Evolutionary conservation across 208 protist species (phyloP), one percentile per base, ranked within the genome.

Genomic region (Vickermania spadyakhi): DNA sequence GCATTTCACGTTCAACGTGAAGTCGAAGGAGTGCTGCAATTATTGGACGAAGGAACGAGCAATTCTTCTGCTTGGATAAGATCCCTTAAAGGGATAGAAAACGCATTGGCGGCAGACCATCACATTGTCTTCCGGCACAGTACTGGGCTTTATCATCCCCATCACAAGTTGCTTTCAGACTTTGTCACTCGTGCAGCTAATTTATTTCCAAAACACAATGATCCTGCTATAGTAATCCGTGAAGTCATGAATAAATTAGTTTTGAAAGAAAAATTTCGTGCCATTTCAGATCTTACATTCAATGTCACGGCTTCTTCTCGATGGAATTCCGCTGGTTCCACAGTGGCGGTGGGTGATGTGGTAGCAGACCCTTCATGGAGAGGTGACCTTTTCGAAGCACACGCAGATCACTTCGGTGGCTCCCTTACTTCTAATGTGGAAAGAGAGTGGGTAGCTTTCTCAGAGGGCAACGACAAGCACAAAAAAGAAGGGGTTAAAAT

Each of bases 271-370:
- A 82, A 79, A 41, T 51, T 94, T 58, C 79, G 75, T 54, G 75
- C 73, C 22, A 66, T 89, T 21, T 72, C 78, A 26, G 81, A 91
- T 31, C 81, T 91, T 53, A 72, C 85, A 68, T 94, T 91, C 68
- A 94, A 94, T 69, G 79, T 84, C 1, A 29, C 83, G 42, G 75
- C 84, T 22, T 94, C 87, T 0, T 55, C 89, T 23, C 72, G 85
- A 18, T 87, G 81, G 77, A 58, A 81, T 41, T 56, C 64, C 25
- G 60, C 58, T 36, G 74, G 79, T 2, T 55, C 59, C 52, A 28
- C 45, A 0, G 85, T 92, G 0, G 63, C 28, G 3, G 63, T 78
- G 1, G 85, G 85, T 23, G 85, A 92, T 59, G n/a, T 87, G 25
- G 77, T 92, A 2, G 60, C 73, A 28, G 41, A 25, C 23, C n/a